A percentile compares a stretch with the other conserved stretches of the same genome.
phyloP scores from a whole-genome alignment of 352 stramenopile species.

The Globisporangium echinulatum region DNA sequence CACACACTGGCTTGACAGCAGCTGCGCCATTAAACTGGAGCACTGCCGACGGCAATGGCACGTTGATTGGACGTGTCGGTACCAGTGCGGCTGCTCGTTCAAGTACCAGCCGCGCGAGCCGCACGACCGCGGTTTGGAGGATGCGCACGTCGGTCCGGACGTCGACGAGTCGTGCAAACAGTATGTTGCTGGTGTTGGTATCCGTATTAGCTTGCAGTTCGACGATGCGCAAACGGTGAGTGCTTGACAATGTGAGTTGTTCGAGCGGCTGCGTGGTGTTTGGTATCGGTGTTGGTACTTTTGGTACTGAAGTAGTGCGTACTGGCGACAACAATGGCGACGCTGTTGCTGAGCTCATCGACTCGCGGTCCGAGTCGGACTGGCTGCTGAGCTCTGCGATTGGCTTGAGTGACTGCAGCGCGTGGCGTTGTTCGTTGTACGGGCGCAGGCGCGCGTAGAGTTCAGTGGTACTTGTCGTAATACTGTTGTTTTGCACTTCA shows the following conservation, averaged over 20 bases:
- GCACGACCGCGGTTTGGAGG: slow-evolving; percentile 28
- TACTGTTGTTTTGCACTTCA: too few species aligned
- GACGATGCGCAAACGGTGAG: slow-evolving; percentile 6
- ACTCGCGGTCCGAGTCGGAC: not conserved
- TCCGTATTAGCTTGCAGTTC: slow-evolving; percentile 30
- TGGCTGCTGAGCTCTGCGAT: not conserved
- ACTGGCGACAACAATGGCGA: not conserved
- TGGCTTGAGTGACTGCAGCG: not conserved
- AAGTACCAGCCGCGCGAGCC: slow-evolving; percentile 43
- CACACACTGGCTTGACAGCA: slow-evolving; percentile 28
- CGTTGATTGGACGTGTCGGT: slow-evolving; percentile 22
- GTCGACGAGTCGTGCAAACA: slow-evolving; percentile 35
- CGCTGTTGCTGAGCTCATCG: not conserved
- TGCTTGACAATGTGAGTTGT: not conserved
- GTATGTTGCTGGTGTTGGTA: slow-evolving; percentile 5
- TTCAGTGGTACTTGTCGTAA: too few species aligned
- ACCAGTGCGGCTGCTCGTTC: slow-evolving; percentile 39
- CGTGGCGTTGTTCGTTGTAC: not conserved
- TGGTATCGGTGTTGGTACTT: too few species aligned
- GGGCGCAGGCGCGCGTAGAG: not conserved
- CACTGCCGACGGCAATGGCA: slow-evolving; percentile 14
- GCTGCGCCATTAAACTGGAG: slow-evolving; percentile 20
- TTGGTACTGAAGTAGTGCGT: too few species aligned
- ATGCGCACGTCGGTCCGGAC: slow-evolving; percentile 23
- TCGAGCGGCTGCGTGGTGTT: not conserved